Conservation (phyloP, 306 rosid species). For the Bauhinia variegata region DNA sequence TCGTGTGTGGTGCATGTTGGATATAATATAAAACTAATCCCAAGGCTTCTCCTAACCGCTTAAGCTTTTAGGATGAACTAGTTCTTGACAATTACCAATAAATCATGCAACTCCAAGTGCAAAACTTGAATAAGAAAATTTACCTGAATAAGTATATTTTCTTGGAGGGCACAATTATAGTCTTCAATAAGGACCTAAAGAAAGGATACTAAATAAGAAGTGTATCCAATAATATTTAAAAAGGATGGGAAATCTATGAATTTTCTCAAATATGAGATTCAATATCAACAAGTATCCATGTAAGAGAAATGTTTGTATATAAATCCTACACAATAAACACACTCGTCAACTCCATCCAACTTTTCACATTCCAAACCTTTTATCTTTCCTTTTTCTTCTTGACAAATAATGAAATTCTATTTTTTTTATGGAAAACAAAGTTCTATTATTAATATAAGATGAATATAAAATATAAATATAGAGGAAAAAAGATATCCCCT, state of each 20-base stretch:
- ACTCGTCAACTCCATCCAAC: background rate
- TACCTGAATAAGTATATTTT: slow-evolving; percentile 94
- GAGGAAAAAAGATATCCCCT: background rate
- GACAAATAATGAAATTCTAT: background rate
- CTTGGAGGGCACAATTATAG: slow-evolving; percentile 96
- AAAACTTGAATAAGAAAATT: slow-evolving; percentile 14
- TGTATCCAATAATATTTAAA: slow-evolving; percentile 12
- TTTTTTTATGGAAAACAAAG: too few relatives aligned
- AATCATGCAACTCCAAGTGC: slow-evolving; percentile 16
- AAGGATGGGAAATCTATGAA: background rate
- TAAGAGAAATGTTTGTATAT: background rate
- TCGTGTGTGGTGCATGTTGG: too few relatives aligned
- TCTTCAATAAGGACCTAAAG: slow-evolving; percentile 87
- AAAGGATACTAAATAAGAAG: slow-evolving; percentile 13
- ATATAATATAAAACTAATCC: too few relatives aligned
- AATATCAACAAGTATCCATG: slow-evolving; percentile 1
- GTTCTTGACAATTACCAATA: slow-evolving; percentile 14
- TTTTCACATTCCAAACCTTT: background rate
- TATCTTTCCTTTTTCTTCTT: background rate
- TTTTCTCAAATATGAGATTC: slow-evolving; percentile 7
- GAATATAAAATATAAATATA: too few relatives aligned
- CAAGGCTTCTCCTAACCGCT: too few relatives aligned
- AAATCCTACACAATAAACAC: background rate
- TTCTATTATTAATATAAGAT: too few relatives aligned
- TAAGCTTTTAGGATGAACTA: too few relatives aligned